Conservation (phyloP, 2,329 filamentous ascomycete species). For the Penicillium sp. region DNA sequence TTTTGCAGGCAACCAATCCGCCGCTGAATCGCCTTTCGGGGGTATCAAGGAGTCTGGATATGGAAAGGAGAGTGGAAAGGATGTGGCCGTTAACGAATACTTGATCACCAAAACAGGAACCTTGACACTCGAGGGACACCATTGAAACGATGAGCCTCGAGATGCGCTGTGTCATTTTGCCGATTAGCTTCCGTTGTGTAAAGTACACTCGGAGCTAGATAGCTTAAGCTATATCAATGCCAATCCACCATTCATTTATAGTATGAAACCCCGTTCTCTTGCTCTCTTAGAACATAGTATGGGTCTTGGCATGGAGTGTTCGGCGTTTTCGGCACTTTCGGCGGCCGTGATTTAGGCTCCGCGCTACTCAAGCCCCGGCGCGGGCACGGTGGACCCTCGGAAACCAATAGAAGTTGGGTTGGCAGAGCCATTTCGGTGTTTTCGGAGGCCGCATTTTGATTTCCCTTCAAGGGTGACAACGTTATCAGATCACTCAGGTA, state of each 20-base stretch:
- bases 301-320: background rate
- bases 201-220: too few species aligned
- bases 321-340: background rate
- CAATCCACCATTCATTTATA: too few species aligned
- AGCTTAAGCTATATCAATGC: too few species aligned
- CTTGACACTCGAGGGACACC: conserved; percentile 60
- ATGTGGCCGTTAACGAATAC: conserved; percentile 65
- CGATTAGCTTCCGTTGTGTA: too few species aligned
- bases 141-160: conserved; percentile 31
- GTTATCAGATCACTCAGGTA: background rate
- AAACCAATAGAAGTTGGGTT: too few species aligned
- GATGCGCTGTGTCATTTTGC: too few species aligned
- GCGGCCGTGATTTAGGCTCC: background rate
- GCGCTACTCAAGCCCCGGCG: background rate
- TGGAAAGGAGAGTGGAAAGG: conserved; percentile 68
- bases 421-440: background rate
- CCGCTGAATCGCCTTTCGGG: conserved; percentile 67
- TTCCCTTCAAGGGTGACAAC: background rate
- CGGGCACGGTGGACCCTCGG: too few species aligned
- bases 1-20: conserved; percentile 59
- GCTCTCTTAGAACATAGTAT: background rate
- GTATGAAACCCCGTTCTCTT: too few species aligned
- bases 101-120: conserved; percentile 67
- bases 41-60: conserved; percentile 70
- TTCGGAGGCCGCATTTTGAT: background rate